Base-by-base conservation (phyloP, 306 rosid species). In the Cicer chorassanicum region DNA sequence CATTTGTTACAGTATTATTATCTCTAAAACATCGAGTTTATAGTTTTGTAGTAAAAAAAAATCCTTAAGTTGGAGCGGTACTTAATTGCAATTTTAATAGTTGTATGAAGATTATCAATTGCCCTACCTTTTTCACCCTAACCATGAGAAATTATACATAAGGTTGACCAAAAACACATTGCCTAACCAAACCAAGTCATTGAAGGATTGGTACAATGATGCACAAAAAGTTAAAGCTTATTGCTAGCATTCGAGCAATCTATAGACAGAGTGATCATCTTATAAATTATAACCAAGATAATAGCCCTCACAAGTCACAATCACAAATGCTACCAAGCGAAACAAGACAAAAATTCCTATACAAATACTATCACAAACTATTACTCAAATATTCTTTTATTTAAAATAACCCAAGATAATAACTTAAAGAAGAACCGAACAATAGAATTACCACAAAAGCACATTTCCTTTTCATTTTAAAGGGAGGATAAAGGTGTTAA, bases 161-260 rank as follows among this genome's bases (percentile, higher is more conserved):
- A 11, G 64, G 61, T 46, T 55, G 34, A 71, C 48, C 12, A 49
- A 61, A 73, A 60, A 29, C 6, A 65, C 59, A 69, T 57, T 71
- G 13, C 82, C 75, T 62, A 70, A 70, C 46, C 40, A 68, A 12
- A 55, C 50, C 41, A 53, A 72, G 75, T 61, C 43, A 67, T 29
- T n/a, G 50, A 82, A 68, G 60, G 72, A 78, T 61, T 51, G 41
- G 10, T 53, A 53, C 29, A 53, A 8, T 18, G 16, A 53, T 4
- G n/a, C n/a, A 12, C n/a, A 46, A 12, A 51, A 18, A 16, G 12
- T 8, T 8, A 16, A 19, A 16, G 16, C 34, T 54, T 16, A 54
- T 16, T 18, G 34, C 34, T 18, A 29, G 0, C 29, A 54, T 16
- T 54, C 60, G 8, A 54, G 34, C 60, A 54, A 16, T 1, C 16